Evolutionary conservation across 257 asterid species (phyloP).

Genomic region (Solanum bulbocastanum): DNA sequence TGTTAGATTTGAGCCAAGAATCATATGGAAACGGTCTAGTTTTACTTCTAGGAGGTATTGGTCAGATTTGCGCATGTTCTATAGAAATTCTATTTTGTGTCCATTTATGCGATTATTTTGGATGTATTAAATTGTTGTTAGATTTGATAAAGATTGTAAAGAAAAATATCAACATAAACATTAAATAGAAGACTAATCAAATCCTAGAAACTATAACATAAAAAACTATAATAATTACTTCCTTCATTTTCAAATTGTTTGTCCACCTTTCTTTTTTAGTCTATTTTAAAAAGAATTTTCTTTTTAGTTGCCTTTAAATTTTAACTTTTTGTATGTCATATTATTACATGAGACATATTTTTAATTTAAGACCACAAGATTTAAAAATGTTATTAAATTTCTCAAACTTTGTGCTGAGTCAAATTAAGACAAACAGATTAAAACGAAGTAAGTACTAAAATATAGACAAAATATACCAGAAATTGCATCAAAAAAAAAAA

Average conservation of each 20-base stretch:
- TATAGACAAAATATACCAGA: background rate
- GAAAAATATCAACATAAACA: background rate
- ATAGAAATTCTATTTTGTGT: rapidly evolving
- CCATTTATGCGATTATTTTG: rapidly evolving
- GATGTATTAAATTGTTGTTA: background rate
- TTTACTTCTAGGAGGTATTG: background rate
- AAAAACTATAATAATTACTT: background rate
- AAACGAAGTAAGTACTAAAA: background rate
- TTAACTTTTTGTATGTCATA: background rate
- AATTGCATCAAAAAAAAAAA: too few species aligned
- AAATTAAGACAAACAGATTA: background rate
- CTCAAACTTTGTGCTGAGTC: rapidly evolving
- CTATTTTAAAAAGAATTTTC: background rate
- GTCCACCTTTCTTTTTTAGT: background rate
- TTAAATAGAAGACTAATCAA: background rate
- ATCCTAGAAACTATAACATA: background rate
- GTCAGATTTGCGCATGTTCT: rapidly evolving
- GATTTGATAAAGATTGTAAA: background rate
- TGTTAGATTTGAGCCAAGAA: background rate
- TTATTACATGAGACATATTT: background rate
- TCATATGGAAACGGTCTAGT: background rate
- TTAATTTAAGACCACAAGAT: background rate
- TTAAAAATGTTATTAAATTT: background rate
- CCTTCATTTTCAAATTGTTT: background rate
- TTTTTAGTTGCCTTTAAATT: background rate